Conservation (phyloP, 2,329 filamentous ascomycete genomes). For the Triangularia verruculosa region DNA sequence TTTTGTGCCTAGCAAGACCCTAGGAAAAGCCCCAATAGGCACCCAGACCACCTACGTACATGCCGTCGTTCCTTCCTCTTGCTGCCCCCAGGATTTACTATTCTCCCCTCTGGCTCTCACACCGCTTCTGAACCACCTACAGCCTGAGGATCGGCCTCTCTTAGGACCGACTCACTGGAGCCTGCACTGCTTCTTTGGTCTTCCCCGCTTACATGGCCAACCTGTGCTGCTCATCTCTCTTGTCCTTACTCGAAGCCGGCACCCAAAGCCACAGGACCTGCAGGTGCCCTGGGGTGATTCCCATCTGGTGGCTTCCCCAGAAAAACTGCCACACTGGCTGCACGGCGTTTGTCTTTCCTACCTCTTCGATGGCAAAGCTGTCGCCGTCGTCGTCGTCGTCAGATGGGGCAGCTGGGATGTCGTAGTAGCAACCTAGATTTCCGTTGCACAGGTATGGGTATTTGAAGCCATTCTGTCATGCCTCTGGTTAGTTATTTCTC, state of each 20-base stretch:
- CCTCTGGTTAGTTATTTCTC: too few relatives aligned
- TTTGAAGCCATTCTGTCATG: slow-evolving; percentile 23
- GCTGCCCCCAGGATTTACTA: not conserved
- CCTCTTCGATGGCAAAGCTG: not conserved
- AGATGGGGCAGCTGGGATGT: slow-evolving; percentile 9
- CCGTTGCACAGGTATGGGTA: slow-evolving; percentile 24
- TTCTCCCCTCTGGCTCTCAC: not conserved
- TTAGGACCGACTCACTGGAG: not conserved
- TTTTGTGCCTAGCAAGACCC: not conserved
- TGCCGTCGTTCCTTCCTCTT: not conserved
- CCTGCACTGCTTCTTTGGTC: not conserved
- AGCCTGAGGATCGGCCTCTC: slow-evolving; percentile 6
- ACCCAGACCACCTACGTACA: not conserved
- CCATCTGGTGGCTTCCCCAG: slow-evolving; percentile 23
- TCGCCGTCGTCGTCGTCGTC: not conserved
- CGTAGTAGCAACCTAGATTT: slow-evolving; percentile 22
- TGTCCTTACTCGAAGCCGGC: slow-evolving; percentile 1
- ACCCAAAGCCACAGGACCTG: slow-evolving; percentile 23
- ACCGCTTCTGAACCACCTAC: not conserved
- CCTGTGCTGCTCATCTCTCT: not conserved
- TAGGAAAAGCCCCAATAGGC: not conserved
- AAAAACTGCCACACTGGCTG: slow-evolving; percentile 23
- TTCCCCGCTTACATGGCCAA: not conserved
- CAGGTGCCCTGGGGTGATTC: slow-evolving; percentile 19
- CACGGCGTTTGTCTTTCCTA: not conserved